Percentiles rank a stretch among this genome's conserved stretches.
Evolutionary conservation across 306 rosid genomes (phyloP).

Genomic region (Gillenia trifoliata): DNA sequence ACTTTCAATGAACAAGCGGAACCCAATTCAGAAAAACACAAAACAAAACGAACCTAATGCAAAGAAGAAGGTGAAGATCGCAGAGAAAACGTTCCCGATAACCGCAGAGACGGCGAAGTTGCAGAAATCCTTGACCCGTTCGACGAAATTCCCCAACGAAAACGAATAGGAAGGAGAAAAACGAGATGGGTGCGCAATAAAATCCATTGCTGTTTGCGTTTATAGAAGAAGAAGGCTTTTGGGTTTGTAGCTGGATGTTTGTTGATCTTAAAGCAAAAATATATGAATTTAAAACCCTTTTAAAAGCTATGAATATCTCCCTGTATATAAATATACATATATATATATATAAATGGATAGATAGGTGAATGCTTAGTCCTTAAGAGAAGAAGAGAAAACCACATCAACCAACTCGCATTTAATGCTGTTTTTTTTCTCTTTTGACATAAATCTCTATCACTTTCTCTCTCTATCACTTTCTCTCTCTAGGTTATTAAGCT

Average conservation of each 20-base stretch:
- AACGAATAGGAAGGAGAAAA: constrained; percentile 36
- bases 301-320: background rate
- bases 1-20: constrained; percentile 1
- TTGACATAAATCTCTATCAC: constrained; percentile 1
- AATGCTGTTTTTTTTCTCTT: constrained; percentile 36
- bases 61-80: constrained; percentile 94
- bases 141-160: constrained; percentile 54
- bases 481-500: constrained; percentile 1
- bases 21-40: background rate
- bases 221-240: constrained; percentile 10
- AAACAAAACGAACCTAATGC: constrained; percentile 63
- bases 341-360: constrained; percentile 1
- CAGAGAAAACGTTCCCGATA: constrained; percentile 82
- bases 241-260: constrained; percentile 5
- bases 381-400: constrained; percentile 23
- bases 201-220: constrained; percentile 49
- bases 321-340: background rate
- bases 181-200: constrained; percentile 54
- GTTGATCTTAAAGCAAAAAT: constrained; percentile 25
- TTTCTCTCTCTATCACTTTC: constrained; percentile 11
- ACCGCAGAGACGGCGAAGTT: constrained; percentile 68
- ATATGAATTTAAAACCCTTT: constrained; percentile 30
- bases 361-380: background rate
- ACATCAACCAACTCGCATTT: constrained; percentile 86
- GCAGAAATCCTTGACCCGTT: constrained; percentile 50